Evolutionary conservation across 441 rosid species (phyloP).

Genomic region (Bruguiera hainesii): DNA sequence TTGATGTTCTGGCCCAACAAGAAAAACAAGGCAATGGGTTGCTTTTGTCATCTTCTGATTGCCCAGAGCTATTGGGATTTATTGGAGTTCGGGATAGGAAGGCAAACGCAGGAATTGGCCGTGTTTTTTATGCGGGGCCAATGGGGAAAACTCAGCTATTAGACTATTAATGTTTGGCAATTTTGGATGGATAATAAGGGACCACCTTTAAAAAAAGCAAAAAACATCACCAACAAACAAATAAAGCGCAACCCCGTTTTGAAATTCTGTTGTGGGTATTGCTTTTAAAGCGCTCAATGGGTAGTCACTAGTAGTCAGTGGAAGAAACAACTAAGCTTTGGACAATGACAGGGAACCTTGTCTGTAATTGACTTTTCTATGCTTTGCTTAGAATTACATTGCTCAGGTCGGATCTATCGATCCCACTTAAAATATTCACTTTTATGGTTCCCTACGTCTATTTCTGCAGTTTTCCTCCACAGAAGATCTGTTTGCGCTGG

Average conservation of each 20-base stretch:
- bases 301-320: conserved; percentile 7
- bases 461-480: too few species aligned
- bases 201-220: conserved; percentile 22
- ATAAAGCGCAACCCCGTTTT: not conserved
- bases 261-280: conserved; percentile 13
- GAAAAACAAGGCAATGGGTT: conserved; percentile 14
- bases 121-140: conserved; percentile 26
- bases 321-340: conserved; percentile 34
- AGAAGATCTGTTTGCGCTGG: too few species aligned
- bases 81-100: conserved; percentile 31
- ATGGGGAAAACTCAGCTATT: conserved; percentile 23
- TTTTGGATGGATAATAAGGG: conserved; percentile 41
- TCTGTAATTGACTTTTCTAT: conserved; percentile 35
- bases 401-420: conserved; percentile 15
- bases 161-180: conserved; percentile 29
- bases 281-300: conserved; percentile 16
- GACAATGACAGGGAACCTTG: conserved; percentile 37
- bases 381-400: conserved; percentile 30
- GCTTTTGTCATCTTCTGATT: conserved; percentile 28
- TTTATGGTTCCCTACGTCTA: too few species aligned
- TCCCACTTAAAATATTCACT: conserved; percentile 8
- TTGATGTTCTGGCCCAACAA: too few species aligned
- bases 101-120: conserved; percentile 20
- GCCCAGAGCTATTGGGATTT: conserved; percentile 22
- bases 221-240: not conserved